Evolutionary conservation across 148 eudicot genomes (phyloP), one percentile per base, ranked within the genome.

Genomic region (Fagopyrum homotropicum): DNA sequence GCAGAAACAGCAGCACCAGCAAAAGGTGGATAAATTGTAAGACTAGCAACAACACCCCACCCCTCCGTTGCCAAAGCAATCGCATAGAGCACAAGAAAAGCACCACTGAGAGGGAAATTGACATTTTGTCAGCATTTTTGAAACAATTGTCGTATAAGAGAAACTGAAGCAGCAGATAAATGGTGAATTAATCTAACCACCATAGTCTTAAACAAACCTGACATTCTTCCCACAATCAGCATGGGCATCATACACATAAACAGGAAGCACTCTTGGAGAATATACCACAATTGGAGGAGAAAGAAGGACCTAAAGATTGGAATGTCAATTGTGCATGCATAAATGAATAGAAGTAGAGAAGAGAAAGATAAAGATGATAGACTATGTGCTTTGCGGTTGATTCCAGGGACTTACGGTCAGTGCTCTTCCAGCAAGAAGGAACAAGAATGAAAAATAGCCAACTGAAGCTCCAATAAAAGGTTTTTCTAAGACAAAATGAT

Each of bases 1-100:
- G 99, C 99, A 69, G 99, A 95, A 66, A 95, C 99, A 66, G 99
- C 97, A 81, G 99, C 97, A 74, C 99, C 99, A 80, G 96, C 94
- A 82, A 92, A 95, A 9, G 99, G 99, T 48, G 99, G 97, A 82
- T 92, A 95, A 22, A 95, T 90, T 74, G 84, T 87, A 83, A 95
- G 84, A 84, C 99, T 95, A 75, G 99, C 99, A 77, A 95, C 99
- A 75, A 95, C 99, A 70, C 99, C 99, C 99, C 99, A 95, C 45
- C 94, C 96, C 78, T 95, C 99, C 52, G 81, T 92, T 55, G 99
- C 99, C 88, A 95, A 81, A 60, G 97, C 99, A 83, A 95, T 86
- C 74, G 88, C 97, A 77, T 95, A 95, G 79, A 95, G 99, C 86
- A 92, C 69, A 76, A 95, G 90, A 73, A 95, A 95, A 55, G 99